Base-by-base conservation (phyloP, 306 rosid genomes). In the Gastrolobium villosum region DNA sequence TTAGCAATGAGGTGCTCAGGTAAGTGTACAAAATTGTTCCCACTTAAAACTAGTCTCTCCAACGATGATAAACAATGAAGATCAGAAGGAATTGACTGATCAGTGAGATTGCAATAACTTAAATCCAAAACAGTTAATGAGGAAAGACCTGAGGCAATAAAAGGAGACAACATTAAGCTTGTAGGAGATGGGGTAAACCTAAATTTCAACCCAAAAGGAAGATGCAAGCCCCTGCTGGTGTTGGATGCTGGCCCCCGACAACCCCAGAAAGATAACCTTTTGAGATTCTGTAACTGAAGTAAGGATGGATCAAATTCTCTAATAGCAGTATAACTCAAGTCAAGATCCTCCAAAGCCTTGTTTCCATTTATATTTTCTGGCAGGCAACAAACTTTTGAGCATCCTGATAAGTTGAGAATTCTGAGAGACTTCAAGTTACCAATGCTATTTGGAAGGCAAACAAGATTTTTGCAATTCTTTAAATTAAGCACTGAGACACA, bases 51-150 rank as follows among this genome's bases (percentile, higher is more conserved):
- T 31, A 71, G 31, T 6, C 20, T 40, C 28, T 49, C 73, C 56
- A 79, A 3, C 41, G 83, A 79, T 6, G 83, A 39, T 53, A 79
- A 79, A 41, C 70, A 30, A 9, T 72, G 65, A 49, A 79, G 71
- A 60, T 60, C 65, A 37, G 49, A 45, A 48, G 77, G 77, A 79
- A 79, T 79, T 70, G 83, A 49, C 70, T 64, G 72, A 61, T 79
- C 83, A 49, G 30, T 7, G 39, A 79, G 83, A 48, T 70, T 79
- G 54, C 83, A 79, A 26, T 70, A 8, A 3, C 72, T 62, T 6
- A 79, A 36, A 48, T 62, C 45, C 7, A 79, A 48, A 50, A 48
- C 52, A 46, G 30, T 70, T 72, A 79, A 49, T 7, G 28, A 5
- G 14, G 39, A 50, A 10, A 79, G 5, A 49, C 83, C 46, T 46